Base-by-base conservation (phyloP, 2,329 filamentous ascomycete genomes). In the Nigrospora sphaerica region DNA sequence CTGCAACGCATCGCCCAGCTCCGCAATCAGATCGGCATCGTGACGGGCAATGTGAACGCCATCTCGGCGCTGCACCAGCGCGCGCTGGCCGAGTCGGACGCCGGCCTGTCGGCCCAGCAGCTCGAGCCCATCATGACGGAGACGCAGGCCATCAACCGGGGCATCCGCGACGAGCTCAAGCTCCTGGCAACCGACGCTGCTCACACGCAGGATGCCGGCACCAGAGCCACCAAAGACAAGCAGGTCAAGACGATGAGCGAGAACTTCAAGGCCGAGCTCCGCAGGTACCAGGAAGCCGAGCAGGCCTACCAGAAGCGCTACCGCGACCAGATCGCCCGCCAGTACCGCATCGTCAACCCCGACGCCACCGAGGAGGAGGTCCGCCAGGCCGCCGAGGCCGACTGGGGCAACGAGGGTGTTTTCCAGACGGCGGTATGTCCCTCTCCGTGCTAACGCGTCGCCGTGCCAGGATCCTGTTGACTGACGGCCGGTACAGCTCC, bases 281-380 rank as follows among this genome's bases (percentile, higher is more conserved):
- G 83, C 61, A 78, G 78, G 56, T 90, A 87, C 65, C 75, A 85
- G 60, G 70, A 77, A 55, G 83, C 88, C 61, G 88, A 93, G 72
- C 72, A 77, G 49, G 74, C 77, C 39, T 91, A 88, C 70, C 77
- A 80, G 60, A 74, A 80, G 61, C 74, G 82, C 53, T 89, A 89
- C 65, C 78, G 83, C 50, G 85, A 90, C 52, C 85, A 89, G 64
- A 88, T 92, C 61, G 80, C 81, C 48, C 78, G 88, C 58, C 88
- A 93, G 66, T 91, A 88, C 66, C 76, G 81, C 47, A 90, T 92
- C 60, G 86, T 89, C 54, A 88, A 90, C 62, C 87, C 87, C 44
- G 83, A 89, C 39, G 88, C 87, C n/a, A 78, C 77, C 42, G 85
- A 90, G 49, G 71, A 77, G 2, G 85, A 92, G 65, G 82, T 91